phyloP scores from a whole-genome alignment of 1,284 basidiomycete genomes.

The Irpex lacteus region DNA sequence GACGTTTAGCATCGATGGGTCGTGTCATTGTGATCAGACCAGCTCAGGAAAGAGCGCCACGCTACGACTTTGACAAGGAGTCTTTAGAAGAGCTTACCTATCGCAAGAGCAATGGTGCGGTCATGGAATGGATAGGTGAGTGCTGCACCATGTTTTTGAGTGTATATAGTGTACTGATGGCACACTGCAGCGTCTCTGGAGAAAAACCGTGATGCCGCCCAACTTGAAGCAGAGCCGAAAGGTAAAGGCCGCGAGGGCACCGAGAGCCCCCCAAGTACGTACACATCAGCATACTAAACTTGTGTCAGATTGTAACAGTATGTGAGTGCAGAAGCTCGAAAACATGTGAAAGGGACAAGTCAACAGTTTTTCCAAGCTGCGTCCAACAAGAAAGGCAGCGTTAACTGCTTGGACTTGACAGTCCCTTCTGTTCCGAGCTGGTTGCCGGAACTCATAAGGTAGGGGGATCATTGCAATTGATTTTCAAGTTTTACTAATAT shows the following conservation, averaged over 20 bases:
- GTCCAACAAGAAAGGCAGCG: neutral
- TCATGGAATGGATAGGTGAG: neutral
- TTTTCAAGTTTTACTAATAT: neutral
- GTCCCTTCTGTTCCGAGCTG: neutral
- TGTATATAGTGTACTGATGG: too few species aligned
- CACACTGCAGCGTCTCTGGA: neutral
- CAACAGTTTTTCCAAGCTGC: neutral
- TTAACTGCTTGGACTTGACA: neutral
- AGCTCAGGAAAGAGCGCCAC: neutral
- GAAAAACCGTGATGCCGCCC: neutral
- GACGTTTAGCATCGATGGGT: neutral
- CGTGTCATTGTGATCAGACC: neutral
- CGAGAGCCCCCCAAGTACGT: neutral
- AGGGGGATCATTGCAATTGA: neutral
- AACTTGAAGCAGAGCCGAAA: neutral
- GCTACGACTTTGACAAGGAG: neutral
- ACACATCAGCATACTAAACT: too few species aligned
- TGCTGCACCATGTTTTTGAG: neutral
- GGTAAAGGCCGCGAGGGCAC: neutral
- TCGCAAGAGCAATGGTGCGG: neutral
- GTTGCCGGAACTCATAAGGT: neutral
- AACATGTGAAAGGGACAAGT: neutral
- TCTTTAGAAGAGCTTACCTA: neutral
- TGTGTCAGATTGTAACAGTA: too few species aligned
- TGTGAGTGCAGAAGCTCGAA: neutral